Evolutionary conservation across 2,329 filamentous ascomycete genomes (phyloP).

Genomic region (Sclerotiophoma versabilis): DNA sequence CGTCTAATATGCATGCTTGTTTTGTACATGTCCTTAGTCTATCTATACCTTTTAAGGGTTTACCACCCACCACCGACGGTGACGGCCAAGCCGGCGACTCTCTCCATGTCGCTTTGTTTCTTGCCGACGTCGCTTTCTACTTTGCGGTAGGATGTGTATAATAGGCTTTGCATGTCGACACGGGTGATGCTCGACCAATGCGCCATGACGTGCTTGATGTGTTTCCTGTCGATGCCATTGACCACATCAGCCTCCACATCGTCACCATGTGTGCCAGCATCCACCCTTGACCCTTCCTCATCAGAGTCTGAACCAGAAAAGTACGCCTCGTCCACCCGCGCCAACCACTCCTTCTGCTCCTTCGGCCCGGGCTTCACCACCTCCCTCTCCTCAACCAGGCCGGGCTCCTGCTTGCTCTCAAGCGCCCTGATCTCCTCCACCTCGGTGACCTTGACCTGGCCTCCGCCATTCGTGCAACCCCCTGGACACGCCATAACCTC

Average conservation of each 20-base stretch:
- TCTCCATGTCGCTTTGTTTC: constrained; percentile 72
- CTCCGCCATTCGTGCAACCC: constrained; percentile 97
- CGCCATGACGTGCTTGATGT: constrained; percentile 71
- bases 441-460: constrained; percentile 91
- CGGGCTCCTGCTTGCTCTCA: constrained; percentile 33
- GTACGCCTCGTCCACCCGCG: constrained; percentile 72
- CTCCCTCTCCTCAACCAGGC: constrained; percentile 14
- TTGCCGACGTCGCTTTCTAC: constrained; percentile 93
- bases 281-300: constrained; percentile 44
- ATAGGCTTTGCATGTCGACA: constrained; percentile 74
- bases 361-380: constrained; percentile 68
- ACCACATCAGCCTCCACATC: constrained; percentile 48
- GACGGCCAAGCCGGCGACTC: constrained; percentile 85
- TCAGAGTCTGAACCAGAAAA: constrained; percentile 71
- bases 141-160: constrained; percentile 86
- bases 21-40: too few relatives aligned
- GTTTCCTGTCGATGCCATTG: constrained; percentile 70
- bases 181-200: constrained; percentile 79
- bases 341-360: constrained; percentile 77
- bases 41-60: constrained; percentile 3
- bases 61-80: constrained; percentile 95
- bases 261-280: not conserved
- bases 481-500: constrained; percentile 99
- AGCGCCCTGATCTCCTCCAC: constrained; percentile 56
- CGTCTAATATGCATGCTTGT: too few relatives aligned